These are phyloP conservation scores for Imleria badia DNA, from an alignment of 768 basidiomycete species.

Conservation along the genomic window DNA sequence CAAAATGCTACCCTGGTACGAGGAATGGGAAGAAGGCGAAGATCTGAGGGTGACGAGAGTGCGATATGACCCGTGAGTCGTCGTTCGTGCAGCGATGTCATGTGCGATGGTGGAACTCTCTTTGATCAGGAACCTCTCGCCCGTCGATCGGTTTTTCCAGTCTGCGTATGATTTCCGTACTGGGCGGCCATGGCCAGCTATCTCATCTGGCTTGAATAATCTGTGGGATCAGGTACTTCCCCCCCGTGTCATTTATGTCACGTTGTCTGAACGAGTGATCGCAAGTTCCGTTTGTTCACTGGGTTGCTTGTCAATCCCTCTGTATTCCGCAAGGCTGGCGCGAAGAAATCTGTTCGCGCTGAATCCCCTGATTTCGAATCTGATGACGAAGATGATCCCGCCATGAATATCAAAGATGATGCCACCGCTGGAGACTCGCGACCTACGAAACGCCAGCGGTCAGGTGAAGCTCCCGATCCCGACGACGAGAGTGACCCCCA, in stretches of 20 bases:
- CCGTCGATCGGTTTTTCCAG: constrained; percentile 56
- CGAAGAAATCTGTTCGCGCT: constrained; percentile 31
- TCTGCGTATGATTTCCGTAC: constrained; percentile 58
- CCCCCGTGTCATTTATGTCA: not conserved
- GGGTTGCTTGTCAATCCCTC: constrained; percentile 56
- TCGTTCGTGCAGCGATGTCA: not conserved
- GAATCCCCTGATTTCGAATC: constrained; percentile 37
- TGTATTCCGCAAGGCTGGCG: constrained; percentile 28
- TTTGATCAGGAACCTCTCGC: constrained; percentile 39
- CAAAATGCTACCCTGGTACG: constrained; percentile 54
- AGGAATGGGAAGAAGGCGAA: constrained; percentile 70
- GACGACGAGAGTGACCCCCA: constrained; percentile 40
- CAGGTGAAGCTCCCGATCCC: constrained; percentile 8
- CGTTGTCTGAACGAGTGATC: constrained; percentile 7
- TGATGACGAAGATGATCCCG: constrained; percentile 26
- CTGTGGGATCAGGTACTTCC: constrained; percentile 66
- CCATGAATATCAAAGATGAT: constrained; percentile 3
- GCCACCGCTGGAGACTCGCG: not conserved
- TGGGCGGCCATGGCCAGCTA: constrained; percentile 39
- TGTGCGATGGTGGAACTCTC: not conserved
- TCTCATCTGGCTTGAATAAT: constrained; percentile 32
- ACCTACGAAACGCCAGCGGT: constrained; percentile 28
- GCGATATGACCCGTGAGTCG: constrained; percentile 51
- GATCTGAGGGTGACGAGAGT: constrained; percentile 40
- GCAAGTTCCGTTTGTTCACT: constrained; percentile 58